Evolutionary conservation across 1,284 basidiomycete genomes (phyloP), one percentile per base, ranked within the genome.

Genomic region (Stereum hirsutum): DNA sequence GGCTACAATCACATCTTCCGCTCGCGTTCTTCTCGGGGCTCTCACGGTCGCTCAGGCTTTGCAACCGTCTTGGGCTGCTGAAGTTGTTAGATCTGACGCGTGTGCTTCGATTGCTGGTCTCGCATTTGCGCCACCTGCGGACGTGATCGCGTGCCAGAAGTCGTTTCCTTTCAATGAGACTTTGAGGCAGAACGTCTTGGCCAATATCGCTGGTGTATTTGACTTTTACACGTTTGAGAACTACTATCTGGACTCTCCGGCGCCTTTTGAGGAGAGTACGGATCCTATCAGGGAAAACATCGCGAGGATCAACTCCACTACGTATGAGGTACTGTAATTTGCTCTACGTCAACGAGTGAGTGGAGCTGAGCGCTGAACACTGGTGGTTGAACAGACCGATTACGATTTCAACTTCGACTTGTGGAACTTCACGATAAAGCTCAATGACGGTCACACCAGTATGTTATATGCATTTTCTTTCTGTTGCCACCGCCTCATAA

Each of bases 381-480:
- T 14, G 1, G 28, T 19, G 11, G 23, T 14, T 38, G 12, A 17
- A 4, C 20, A 63, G 62, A 59, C 61, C 25, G 59, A 50, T 24
- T 50, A 46, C 39, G 49, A 49, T 54, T 81, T 82, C 62, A 80
- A 75, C 52, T 64, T 65, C 37, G 78, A 72, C 33, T 49, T 82
- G 12, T 81, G 74, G 51, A 64, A 74, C 45, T 72, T 76, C 52
- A 69, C 70, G 0, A 78, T 68, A 24, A 67, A 68, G 44, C 54
- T 81, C 35, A 81, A 82, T 50, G 78, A 81, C 53, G 78, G 79
- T 1, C 79, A 81, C 50, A 82, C 79, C n/a, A 65, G 77, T 78
- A 50, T 42, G 69, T 6, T 15, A 24, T 28, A 28, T 7, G 28
- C 17, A 30, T 6, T 39, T 30, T 31, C 27, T 21, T 21, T 36